A percentile compares a stretch with the other conserved stretches of the same genome.
Conservation (phyloP, 2,329 filamentous ascomycete genomes). For the Fusarium clavum region DNA sequence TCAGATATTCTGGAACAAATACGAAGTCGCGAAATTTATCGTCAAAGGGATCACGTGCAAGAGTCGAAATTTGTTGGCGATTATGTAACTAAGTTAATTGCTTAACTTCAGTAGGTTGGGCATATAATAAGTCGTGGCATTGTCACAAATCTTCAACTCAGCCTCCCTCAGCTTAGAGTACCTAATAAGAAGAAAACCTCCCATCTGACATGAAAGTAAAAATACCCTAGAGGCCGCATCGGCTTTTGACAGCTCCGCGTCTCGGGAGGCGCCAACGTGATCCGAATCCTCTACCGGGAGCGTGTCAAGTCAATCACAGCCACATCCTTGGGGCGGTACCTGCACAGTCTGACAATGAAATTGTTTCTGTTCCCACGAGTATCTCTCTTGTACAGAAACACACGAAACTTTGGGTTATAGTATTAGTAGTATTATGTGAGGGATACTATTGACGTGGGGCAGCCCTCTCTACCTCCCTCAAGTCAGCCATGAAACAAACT, state of each 20-base stretch:
- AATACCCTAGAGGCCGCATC: background rate
- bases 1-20: background rate
- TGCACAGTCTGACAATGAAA: constrained; percentile 20
- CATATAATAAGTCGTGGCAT: background rate
- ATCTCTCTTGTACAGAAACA: constrained; percentile 12
- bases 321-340: constrained; percentile 27
- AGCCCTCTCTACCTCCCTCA: background rate
- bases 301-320: constrained; percentile 30
- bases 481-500: constrained; percentile 25
- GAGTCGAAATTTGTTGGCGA: background rate
- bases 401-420: background rate
- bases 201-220: background rate
- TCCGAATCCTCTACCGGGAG: constrained; percentile 16
- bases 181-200: background rate
- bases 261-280: constrained; percentile 14
- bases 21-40: background rate
- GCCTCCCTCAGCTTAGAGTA: background rate
- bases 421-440: constrained; percentile 30
- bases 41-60: background rate
- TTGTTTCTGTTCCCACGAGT: background rate
- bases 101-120: too few species aligned
- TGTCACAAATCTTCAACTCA: background rate
- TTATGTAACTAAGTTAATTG: background rate
- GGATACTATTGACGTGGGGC: constrained; percentile 35
- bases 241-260: constrained; percentile 3